phyloP scores from a whole-genome alignment of 768 basidiomycete species.

The Mycena leptocephala region DNA sequence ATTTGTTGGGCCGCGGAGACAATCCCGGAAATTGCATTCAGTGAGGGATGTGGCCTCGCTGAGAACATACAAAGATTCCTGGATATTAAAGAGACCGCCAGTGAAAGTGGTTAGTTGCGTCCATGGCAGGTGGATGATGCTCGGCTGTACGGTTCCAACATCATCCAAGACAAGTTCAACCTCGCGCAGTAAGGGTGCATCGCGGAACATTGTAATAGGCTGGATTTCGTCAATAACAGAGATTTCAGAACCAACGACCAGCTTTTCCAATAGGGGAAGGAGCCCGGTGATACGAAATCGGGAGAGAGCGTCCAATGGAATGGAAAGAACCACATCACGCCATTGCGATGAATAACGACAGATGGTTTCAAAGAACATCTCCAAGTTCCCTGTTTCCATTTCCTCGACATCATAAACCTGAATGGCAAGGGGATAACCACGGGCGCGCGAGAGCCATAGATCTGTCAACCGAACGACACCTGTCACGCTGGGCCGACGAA shows the following conservation, averaged over 20 bases:
- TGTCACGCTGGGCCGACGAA: background rate
- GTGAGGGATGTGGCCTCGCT: background rate
- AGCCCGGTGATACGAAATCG: background rate
- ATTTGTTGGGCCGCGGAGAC: background rate
- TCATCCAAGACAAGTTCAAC: background rate
- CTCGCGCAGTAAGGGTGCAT: slow-evolving; percentile 10
- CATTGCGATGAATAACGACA: slow-evolving; percentile 14
- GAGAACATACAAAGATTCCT: background rate
- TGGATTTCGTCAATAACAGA: background rate
- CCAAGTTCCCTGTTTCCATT: background rate
- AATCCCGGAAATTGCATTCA: background rate
- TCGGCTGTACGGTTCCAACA: background rate
- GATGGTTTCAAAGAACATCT: background rate
- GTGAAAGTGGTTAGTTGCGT: slow-evolving; percentile 1
- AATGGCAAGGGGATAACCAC: background rate
- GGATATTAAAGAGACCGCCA: background rate
- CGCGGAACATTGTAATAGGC: background rate
- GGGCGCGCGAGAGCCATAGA: slow-evolving; percentile 18
- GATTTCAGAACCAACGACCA: background rate
- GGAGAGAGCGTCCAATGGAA: background rate
- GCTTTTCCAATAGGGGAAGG: background rate
- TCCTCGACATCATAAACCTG: background rate
- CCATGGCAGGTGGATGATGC: background rate
- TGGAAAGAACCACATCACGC: slow-evolving; percentile 1
- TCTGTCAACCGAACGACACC: background rate